phyloP scores from a whole-genome alignment of 2,329 filamentous ascomycete genomes.

The Lanzia echinophila region DNA sequence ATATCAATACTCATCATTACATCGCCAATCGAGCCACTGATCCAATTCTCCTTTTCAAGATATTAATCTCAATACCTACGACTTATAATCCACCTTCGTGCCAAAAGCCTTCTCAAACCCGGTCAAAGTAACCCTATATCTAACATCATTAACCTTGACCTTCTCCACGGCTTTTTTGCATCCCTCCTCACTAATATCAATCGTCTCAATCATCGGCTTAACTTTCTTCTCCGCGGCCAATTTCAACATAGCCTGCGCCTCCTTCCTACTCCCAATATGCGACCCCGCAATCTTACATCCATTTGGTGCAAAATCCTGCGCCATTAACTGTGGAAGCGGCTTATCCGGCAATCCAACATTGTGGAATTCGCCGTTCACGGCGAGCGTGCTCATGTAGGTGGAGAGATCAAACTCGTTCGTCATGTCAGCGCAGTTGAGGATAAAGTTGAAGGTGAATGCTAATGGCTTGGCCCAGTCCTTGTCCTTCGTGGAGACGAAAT shows the following conservation, averaged over 20 bases:
- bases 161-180: conserved; percentile 64
- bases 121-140: conserved; percentile 65
- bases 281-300: conserved; percentile 41
- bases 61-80: too few relatives aligned
- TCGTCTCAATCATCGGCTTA: conserved; percentile 47
- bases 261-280: conserved; percentile 35
- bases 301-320: conserved; percentile 51
- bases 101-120: conserved; percentile 61
- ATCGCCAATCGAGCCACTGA: too few relatives aligned
- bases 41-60: too few relatives aligned
- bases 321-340: conserved; percentile 45
- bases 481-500: conserved; percentile 48
- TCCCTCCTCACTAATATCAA: conserved; percentile 31
- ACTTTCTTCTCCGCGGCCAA: conserved; percentile 53
- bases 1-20: too few relatives aligned
- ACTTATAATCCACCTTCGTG: conserved; percentile 10
- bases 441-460: conserved; percentile 48
- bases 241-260: conserved; percentile 55
- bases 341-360: conserved; percentile 62
- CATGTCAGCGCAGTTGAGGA: conserved; percentile 53
- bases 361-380: conserved; percentile 53
- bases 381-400: conserved; percentile 55
- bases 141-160: conserved; percentile 64
- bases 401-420: conserved; percentile 39
- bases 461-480: conserved; percentile 55